Evolutionary conservation across 2,329 filamentous ascomycete species (phyloP).

Genomic region (Diatrype stigma): DNA sequence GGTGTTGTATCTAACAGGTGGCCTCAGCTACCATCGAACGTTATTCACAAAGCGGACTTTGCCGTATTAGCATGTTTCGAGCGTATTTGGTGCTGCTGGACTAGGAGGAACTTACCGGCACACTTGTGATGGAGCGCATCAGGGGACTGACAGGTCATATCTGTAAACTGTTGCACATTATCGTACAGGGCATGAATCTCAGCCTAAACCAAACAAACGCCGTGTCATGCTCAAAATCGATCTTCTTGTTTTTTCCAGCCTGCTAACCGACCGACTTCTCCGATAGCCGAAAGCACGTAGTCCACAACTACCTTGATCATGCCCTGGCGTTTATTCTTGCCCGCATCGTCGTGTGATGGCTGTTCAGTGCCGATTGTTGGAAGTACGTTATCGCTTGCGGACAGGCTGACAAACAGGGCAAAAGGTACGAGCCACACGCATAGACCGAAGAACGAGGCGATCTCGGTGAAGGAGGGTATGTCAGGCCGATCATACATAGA

Average conservation of each 20-base stretch:
- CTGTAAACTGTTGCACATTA: slow-evolving; percentile 6
- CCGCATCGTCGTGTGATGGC: slow-evolving; percentile 41
- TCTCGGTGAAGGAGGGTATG: slow-evolving; percentile 83
- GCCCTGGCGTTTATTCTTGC: slow-evolving; percentile 53
- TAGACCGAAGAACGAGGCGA: slow-evolving; percentile 91
- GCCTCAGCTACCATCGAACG: no score
- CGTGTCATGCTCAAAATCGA: slow-evolving; percentile 24
- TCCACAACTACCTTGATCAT: slow-evolving; percentile 65
- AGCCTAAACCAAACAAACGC: slow-evolving; percentile 3
- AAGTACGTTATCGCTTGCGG: slow-evolving; percentile 89
- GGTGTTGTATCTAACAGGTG: no score
- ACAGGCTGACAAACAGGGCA: slow-evolving; percentile 88
- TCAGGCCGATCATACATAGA: slow-evolving; percentile 60
- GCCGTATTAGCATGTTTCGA: no score
- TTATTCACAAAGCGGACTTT: no score
- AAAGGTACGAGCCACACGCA: slow-evolving; percentile 98
- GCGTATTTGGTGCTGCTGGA: neutral
- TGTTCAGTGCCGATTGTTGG: slow-evolving; percentile 83
- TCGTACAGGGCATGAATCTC: neutral
- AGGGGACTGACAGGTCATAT: neutral
- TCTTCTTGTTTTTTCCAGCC: slow-evolving; percentile 39
- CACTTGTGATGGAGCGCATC: neutral
- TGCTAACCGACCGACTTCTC: slow-evolving; percentile 36
- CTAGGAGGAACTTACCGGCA: neutral
- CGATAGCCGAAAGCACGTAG: slow-evolving; percentile 48